A percentile compares a stretch with the other conserved stretches of the same genome.
These are phyloP conservation scores for Paraconiothyrium brasiliense DNA, from an alignment of 2,329 filamentous ascomycete species.

Conservation along the genomic window DNA sequence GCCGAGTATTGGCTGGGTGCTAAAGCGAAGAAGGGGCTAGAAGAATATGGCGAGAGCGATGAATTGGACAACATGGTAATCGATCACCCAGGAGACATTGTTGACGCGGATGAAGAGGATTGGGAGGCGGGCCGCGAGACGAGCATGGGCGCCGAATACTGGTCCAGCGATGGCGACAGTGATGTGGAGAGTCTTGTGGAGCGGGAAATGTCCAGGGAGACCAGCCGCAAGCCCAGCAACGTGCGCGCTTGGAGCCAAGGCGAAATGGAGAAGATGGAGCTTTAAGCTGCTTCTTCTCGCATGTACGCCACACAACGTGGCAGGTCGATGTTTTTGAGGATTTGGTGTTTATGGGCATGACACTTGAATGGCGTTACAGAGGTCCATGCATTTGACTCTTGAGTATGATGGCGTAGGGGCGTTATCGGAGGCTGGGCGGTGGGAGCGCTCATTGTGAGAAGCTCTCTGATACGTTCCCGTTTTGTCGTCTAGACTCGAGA, in stretches of 20 bases:
- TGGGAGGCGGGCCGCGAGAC: constrained; percentile 40
- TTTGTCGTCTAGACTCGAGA: constrained; percentile 24
- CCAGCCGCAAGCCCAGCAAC: constrained; percentile 54
- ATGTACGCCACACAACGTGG: neutral
- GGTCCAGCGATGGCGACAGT: constrained; percentile 43
- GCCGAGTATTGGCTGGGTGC: constrained; percentile 90
- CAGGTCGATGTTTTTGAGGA: neutral
- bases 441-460: constrained; percentile 30
- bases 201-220: constrained; percentile 44
- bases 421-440: constrained; percentile 32
- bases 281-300: constrained; percentile 40
- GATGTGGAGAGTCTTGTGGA: constrained; percentile 44
- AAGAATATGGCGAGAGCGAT: constrained; percentile 56
- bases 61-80: constrained; percentile 54
- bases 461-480: constrained; percentile 23
- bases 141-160: constrained; percentile 43
- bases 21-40: constrained; percentile 58
- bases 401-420: constrained; percentile 17
- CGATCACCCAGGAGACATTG: constrained; percentile 48
- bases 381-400: constrained; percentile 8
- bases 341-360: neutral
- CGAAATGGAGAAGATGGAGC: constrained; percentile 63
- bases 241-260: constrained; percentile 64
- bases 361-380: constrained; percentile 9
- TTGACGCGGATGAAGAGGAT: constrained; percentile 52